Base-by-base conservation (phyloP, 805 yeast genomes). In the Candida nitratophila region DNA sequence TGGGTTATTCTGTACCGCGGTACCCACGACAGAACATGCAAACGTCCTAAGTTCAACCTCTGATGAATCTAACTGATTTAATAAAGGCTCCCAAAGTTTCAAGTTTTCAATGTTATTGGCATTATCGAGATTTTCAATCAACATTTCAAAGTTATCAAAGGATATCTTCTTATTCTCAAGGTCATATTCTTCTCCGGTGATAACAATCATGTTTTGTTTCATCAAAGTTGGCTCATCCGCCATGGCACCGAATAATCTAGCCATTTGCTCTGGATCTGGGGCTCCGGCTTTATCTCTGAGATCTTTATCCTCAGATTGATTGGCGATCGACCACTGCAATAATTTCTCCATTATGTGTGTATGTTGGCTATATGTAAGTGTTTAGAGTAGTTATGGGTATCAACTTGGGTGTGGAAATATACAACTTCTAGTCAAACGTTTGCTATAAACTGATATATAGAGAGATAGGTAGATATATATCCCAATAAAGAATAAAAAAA, bases 1-100 rank as follows among this genome's bases (percentile, higher is more conserved):
- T 3, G 78, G 79, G 61, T 93, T 93, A 61, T 93, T 93, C 64
- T 93, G 99, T 4, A 86, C 95, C 0, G 98, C 96, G 0, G 91
- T 85, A 2, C 95, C 96, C 21, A 90, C 74, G 35, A 85, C 76
- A 32, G 93, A 81, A 47, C 86, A 79, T 0, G 90, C 83, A 44
- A 70, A 68, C 9, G 74, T 66, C 46, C 80, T 70, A 29, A 91
- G 61, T 7, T 65, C 52, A 16, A 68, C 68, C 2, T 68, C 66
- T 7, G 68, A 64, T 30, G 66, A 66, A 27, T 67, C 65, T 41
- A 89, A 66, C 42, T 75, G 74, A 1, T 63, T 59, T n/a, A 88
- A 67, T 37, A 90, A 60, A 3, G 81, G 69, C 20, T 73, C 78
- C 99, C 98, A 93, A 49, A 89, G 72, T 50, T 79, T 77, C 70